Evolutionary conservation across 1,284 basidiomycete species (phyloP).

Genomic region (Ustilago bromivora): DNA sequence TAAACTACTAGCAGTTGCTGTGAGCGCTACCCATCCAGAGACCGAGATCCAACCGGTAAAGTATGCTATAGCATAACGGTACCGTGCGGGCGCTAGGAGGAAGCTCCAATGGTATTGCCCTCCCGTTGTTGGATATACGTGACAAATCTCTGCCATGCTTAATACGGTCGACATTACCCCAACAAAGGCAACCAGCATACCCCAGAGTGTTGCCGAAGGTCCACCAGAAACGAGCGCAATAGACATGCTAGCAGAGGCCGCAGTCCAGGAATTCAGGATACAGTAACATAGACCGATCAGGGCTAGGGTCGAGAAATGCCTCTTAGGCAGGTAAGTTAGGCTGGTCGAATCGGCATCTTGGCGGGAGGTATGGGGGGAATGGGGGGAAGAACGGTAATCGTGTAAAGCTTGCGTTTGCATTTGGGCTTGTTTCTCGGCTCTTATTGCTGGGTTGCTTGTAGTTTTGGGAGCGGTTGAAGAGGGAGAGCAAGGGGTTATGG

Average conservation of each 20-base stretch:
- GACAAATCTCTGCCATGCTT: slow-evolving; percentile 68
- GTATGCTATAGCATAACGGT: slow-evolving; percentile 61
- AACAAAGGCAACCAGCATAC: slow-evolving; percentile 67
- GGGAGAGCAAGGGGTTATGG: neutral
- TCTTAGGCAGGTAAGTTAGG: neutral
- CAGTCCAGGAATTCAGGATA: slow-evolving; percentile 67
- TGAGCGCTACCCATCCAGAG: slow-evolving; percentile 70
- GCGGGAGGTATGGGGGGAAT: neutral
- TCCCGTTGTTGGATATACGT: slow-evolving; percentile 62
- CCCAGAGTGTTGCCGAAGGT: slow-evolving; percentile 70
- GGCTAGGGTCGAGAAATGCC: slow-evolving; percentile 45
- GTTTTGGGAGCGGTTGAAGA: neutral
- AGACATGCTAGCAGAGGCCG: slow-evolving; percentile 61
- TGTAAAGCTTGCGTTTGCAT: slow-evolving; percentile 30
- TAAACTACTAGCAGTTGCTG: slow-evolving; percentile 62
- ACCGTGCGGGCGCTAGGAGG: slow-evolving; percentile 62
- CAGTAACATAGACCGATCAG: slow-evolving; percentile 53
- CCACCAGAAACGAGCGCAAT: slow-evolving; percentile 69
- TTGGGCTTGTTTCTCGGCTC: slow-evolving; percentile 33
- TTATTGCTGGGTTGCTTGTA: slow-evolving; percentile 7
- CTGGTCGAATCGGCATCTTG: neutral
- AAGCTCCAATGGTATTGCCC: slow-evolving; percentile 71
- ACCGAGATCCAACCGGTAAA: slow-evolving; percentile 58
- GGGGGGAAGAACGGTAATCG: slow-evolving; percentile 27
- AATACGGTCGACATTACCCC: slow-evolving; percentile 69